Conservation (phyloP, 2,329 filamentous ascomycete species). For the Pseudocercospora ulei region DNA sequence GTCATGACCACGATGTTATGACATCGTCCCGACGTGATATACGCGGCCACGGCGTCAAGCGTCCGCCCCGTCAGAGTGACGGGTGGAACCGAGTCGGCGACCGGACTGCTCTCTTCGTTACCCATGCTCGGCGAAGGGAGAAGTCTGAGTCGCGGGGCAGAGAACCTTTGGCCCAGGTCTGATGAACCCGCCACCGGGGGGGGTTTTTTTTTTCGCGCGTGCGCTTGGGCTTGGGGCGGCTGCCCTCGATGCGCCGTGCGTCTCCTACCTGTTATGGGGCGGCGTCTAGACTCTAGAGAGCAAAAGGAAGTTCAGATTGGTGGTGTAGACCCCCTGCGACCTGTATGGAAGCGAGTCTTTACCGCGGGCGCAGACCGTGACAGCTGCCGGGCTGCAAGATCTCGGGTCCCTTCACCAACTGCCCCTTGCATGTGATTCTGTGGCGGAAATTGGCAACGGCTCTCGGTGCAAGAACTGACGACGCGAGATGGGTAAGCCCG, state of each 20-base stretch:
- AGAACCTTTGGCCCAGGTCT: conserved; percentile 12
- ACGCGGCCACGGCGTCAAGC: conserved; percentile 65
- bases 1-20: conserved; percentile 76
- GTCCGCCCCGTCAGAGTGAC: conserved; percentile 58
- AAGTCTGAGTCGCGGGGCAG: conserved; percentile 12
- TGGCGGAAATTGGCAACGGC: no score
- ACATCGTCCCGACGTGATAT: conserved; percentile 60
- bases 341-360: no score
- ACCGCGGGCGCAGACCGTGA: no score
- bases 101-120: conserved; percentile 62
- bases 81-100: conserved; percentile 57
- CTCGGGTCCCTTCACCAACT: no score
- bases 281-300: conserved; percentile 24
- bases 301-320: conserved; percentile 15
- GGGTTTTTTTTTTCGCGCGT: conserved; percentile 20
- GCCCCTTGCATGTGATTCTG: no score
- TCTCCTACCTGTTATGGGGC: conserved; percentile 48
- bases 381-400: no score
- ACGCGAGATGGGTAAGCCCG: no score
- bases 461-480: no score
- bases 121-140: conserved; percentile 59
- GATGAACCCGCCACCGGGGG: conserved; percentile 26
- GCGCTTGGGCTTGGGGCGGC: conserved; percentile 27
- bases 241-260: conserved; percentile 39
- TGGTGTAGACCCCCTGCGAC: no score